Conservation (phyloP, 371 early-diverging fungal genomes). For the Mucor velutinosus region DNA sequence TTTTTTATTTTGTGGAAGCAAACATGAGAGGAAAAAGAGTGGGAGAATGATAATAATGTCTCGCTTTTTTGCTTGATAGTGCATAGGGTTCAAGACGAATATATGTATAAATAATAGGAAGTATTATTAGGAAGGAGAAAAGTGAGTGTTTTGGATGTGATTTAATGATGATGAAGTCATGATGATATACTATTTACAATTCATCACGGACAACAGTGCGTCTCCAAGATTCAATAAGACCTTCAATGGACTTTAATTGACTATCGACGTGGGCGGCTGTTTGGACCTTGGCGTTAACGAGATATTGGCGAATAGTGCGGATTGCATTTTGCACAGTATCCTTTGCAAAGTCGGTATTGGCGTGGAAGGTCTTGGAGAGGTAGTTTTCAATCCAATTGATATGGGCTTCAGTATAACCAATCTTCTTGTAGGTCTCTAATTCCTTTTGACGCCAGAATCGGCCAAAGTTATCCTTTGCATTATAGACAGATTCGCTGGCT, state of each 20-base stretch:
- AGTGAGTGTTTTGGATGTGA: neutral
- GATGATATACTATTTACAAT: slow-evolving; percentile 22
- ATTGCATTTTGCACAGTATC: slow-evolving; percentile 31
- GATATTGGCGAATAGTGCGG: slow-evolving; percentile 32
- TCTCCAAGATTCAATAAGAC: slow-evolving; percentile 37
- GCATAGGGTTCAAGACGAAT: neutral
- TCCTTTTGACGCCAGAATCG: slow-evolving; percentile 42
- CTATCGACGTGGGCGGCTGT: slow-evolving; percentile 36
- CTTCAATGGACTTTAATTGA: slow-evolving; percentile 43
- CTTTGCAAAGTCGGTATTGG: slow-evolving; percentile 31
- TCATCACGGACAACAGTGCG: slow-evolving; percentile 25
- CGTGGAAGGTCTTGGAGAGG: slow-evolving; percentile 31
- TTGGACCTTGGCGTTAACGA: slow-evolving; percentile 39
- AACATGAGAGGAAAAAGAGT: neutral
- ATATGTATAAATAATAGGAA: neutral
- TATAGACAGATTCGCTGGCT: slow-evolving; percentile 21
- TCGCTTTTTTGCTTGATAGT: neutral
- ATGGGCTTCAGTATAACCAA: slow-evolving; percentile 51
- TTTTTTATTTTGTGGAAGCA: neutral
- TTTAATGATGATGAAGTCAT: neutral
- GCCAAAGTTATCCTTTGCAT: slow-evolving; percentile 34
- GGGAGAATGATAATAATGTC: neutral
- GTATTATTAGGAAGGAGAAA: neutral
- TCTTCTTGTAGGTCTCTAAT: slow-evolving; percentile 31
- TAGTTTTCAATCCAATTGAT: slow-evolving; percentile 44